A percentile compares a stretch with the other conserved stretches of the same genome.
Conservation (phyloP, 768 basidiomycete species). For the Sarcomyxa edulis region DNA sequence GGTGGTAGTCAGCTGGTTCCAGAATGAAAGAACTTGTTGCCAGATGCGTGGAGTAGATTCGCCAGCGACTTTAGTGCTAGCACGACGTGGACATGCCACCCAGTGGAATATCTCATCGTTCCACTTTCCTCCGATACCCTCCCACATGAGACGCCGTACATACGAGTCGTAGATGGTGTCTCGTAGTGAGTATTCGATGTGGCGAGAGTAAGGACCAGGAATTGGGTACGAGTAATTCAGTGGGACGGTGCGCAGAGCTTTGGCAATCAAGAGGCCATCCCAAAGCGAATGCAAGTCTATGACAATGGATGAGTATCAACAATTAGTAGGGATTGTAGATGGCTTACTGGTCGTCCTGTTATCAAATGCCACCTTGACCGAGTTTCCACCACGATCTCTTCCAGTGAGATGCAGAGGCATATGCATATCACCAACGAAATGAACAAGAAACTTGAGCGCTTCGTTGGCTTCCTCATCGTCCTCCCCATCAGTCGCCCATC, state of each 20-base stretch:
- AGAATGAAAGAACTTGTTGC: conserved; percentile 23
- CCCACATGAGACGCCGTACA: conserved; percentile 82
- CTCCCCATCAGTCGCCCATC: conserved; percentile 19
- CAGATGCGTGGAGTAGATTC: conserved; percentile 11
- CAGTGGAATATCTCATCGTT: conserved; percentile 51
- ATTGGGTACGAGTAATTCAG: conserved; percentile 75
- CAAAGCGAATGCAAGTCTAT: conserved; percentile 82
- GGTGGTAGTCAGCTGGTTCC: conserved; percentile 12
- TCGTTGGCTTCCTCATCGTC: conserved; percentile 46
- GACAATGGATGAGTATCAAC: conserved; percentile 1
- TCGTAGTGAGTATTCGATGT: conserved; percentile 61
- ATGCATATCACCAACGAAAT: conserved; percentile 92
- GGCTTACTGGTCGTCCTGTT: conserved; percentile 64
- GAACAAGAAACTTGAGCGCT: conserved; percentile 88
- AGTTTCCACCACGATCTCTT: conserved; percentile 85
- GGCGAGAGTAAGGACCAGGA: conserved; percentile 46
- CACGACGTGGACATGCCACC: conserved; percentile 57
- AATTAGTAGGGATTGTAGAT: conserved; percentile 1
- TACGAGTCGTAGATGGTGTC: conserved; percentile 85
- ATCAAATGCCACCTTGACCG: conserved; percentile 68
- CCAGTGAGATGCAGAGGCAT: conserved; percentile 91
- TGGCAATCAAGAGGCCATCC: conserved; percentile 80
- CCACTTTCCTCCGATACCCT: conserved; percentile 76
- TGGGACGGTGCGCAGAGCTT: conserved; percentile 69
- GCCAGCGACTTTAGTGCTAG: neutral